Evolutionary conservation across 768 basidiomycete species (phyloP), one percentile per base, ranked within the genome.

Genomic region (Lactarius evosmus): DNA sequence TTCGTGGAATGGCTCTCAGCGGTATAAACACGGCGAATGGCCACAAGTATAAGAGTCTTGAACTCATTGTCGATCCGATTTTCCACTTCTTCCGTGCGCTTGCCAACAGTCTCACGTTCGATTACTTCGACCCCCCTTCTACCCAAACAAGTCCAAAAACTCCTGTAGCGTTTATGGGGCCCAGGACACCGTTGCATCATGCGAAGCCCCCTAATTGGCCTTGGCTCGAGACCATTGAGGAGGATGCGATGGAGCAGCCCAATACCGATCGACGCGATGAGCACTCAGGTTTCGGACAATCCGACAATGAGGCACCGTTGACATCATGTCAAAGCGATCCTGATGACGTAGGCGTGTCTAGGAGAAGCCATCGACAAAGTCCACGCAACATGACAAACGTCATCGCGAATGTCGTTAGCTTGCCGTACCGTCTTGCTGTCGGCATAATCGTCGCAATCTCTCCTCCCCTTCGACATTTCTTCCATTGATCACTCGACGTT

Each of bases 211-310:
- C 71, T 19, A 73, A 68, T 54, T 58, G 62, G n/a, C 74, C 78
- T 52, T 59, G 63, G 19, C 74, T 77, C n/a, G 76, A 77, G 66
- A 77, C 78, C 16, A 78, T 77, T 64, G 75, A 74, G 11, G 76
- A 77, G 63, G 72, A 70, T 32, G 61, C 66, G 22, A n/a, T 46
- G 25, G 69, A 70, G 27, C 59, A 58, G 30, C 11, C n/a, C 27
- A 36, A 7, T 8, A 36, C 30, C 7, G 54, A 38, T 25, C 59
- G 49, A 38, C n/a, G n/a, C 12, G 69, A 64, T n/a, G 55, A 56
- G 9, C 52, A 57, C 25, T 33, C 60, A 19, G 33, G 34, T 51
- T 50, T 55, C 9, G 61, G 57, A 55, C 36, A 30, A 30, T 44
- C 62, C 8, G 63, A 67, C n/a, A 61, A 41, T 17, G 67, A 61